phyloP scores from a whole-genome alignment of 1,284 basidiomycete species.

The Trametes versicolor region DNA sequence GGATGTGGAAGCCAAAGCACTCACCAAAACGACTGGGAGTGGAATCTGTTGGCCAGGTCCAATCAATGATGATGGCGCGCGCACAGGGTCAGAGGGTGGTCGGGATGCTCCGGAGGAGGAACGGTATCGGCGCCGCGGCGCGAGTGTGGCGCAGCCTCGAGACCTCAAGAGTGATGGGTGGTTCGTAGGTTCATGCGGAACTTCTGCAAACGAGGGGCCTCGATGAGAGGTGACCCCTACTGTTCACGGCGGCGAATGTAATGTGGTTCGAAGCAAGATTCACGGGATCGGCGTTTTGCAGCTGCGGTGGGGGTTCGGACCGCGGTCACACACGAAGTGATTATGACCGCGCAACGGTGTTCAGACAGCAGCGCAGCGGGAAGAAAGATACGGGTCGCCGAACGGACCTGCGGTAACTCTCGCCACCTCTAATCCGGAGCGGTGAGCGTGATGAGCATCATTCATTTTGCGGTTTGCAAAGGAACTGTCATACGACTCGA shows the following conservation, averaged over 20 bases:
- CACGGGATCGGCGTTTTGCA: conserved; percentile 7
- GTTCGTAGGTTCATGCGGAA: too few relatives aligned
- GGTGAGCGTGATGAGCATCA: conserved; percentile 9
- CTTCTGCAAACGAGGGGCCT: too few relatives aligned
- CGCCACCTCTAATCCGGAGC: background rate
- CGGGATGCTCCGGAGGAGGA: background rate
- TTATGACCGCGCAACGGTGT: conserved; percentile 1
- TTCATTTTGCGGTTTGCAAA: conserved; percentile 13
- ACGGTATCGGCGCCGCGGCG: background rate
- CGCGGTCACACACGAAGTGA: conserved; percentile 11
- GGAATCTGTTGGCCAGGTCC: conserved; percentile 20
- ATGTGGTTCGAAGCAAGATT: background rate
- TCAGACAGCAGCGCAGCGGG: conserved; percentile 4
- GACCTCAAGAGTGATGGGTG: background rate
- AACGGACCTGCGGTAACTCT: conserved; percentile 7
- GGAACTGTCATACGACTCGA: conserved; percentile 11
- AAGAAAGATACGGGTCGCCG: conserved; percentile 16
- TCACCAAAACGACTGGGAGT: background rate
- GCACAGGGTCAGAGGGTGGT: background rate
- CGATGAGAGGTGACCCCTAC: too few relatives aligned
- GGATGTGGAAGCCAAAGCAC: conserved; percentile 8
- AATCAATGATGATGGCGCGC: conserved; percentile 23
- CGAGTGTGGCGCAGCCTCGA: background rate
- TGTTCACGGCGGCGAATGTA: background rate
- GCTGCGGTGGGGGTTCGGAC: conserved; percentile 2